These are phyloP conservation scores for Eremomyces bilateralis DNA, from an alignment of 495 filamentous ascomycete genomes.

Conservation along the genomic window DNA sequence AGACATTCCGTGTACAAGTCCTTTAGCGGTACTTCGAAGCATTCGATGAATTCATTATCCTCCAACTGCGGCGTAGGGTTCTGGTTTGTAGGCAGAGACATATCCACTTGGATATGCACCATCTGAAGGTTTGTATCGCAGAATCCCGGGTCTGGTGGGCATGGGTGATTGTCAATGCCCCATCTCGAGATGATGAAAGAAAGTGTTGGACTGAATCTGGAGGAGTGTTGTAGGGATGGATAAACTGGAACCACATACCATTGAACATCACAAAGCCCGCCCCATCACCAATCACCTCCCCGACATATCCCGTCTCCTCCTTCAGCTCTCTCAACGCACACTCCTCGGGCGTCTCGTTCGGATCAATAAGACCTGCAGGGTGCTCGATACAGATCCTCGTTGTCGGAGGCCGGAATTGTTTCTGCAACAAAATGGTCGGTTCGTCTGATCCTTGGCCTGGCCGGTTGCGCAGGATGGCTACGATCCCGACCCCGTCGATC, in stretches of 20 bases:
- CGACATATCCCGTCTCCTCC: conserved; percentile 81
- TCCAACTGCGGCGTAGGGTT: conserved; percentile 54
- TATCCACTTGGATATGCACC: conserved; percentile 63
- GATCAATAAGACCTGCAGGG: conserved; percentile 70
- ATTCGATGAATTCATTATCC: conserved; percentile 80
- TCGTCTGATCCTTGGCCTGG: conserved; percentile 41
- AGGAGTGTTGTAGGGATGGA: neutral
- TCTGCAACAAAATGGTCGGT: conserved; percentile 35
- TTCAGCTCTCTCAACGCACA: conserved; percentile 67
- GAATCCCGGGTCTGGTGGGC: conserved; percentile 49
- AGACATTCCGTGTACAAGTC: conserved; percentile 45
- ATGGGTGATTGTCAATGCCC: neutral
- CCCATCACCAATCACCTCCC: conserved; percentile 13
- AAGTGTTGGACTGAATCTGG: neutral
- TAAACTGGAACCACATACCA: conserved; percentile 25
- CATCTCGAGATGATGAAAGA: conserved; percentile 1
- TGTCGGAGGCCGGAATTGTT: conserved; percentile 66
- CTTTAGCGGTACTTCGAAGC: conserved; percentile 47
- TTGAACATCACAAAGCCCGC: conserved; percentile 55
- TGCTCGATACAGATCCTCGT: conserved; percentile 60
- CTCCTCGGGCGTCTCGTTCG: conserved; percentile 51
- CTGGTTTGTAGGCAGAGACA: conserved; percentile 45
- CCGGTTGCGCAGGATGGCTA: conserved; percentile 58
- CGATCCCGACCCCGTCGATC: conserved; percentile 76
- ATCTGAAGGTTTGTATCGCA: conserved; percentile 76